Base-by-base conservation (phyloP, 2,329 filamentous ascomycete genomes). In the Domatiomyces catenatus region DNA sequence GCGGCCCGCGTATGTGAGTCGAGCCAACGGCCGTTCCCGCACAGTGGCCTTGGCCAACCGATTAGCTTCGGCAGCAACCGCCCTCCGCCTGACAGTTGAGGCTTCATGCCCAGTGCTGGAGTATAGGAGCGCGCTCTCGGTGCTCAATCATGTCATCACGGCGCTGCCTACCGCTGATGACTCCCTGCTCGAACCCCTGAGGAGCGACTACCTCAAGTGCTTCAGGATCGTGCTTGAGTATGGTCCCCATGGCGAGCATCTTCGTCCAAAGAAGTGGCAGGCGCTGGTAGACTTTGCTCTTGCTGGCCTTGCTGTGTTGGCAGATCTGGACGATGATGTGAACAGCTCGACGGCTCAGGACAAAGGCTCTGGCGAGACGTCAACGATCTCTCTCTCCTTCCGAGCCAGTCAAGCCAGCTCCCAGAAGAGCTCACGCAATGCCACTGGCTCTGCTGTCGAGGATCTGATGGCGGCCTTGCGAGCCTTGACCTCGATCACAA, bases 141-240 rank as follows among this genome's bases (percentile, higher is more conserved):
- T 95, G 15, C 72, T 94, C 56, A 81, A 87, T 56, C 88, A 94
- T 66, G 83, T 96, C 54, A 81, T 79, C 2, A 81, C 94, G 56
- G 79, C 80, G 17, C 71, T 94, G 2, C 77, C 80, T 1, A 75
- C 71, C 15, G 65, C 74, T 1, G 76, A 80, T 49, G 79, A 79
- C 1, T 77, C 83, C 49, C 80, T 86, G 56, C 58, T 53, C 47
- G 74, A 80, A 51, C 81, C 84, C 10, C 72, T 98, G 4, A 69
- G 81, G 20, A 74, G 80, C 47, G 80, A 92, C 61, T 94, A 95
- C 63, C 75, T 86, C 57, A 94, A 86, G 68, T 77, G 81, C 18
- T 69, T 98, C 57, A 71, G 76, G 3, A 73, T 76, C 24, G 67
- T 95, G 2, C 74, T 96, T 17, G 77, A 80, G 43, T 78, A 84